Evolutionary conservation across 495 filamentous ascomycete species (phyloP).

Genomic region (Podospora pseudocomata): DNA sequence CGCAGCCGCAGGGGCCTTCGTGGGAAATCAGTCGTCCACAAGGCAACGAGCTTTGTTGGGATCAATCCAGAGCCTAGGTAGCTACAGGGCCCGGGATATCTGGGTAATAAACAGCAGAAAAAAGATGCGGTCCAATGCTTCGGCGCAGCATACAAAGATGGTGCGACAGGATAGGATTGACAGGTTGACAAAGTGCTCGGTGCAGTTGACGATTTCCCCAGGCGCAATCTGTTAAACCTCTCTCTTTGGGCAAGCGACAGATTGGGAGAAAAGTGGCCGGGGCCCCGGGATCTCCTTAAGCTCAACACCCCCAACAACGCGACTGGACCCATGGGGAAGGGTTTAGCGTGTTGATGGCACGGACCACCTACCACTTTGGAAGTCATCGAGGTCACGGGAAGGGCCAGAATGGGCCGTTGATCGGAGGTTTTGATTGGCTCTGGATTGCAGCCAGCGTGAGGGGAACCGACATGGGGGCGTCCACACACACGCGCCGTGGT

Average conservation of each 20-base stretch:
- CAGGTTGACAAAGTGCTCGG: slow-evolving; percentile 14
- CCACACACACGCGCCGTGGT: slow-evolving; percentile 21
- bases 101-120: background rate
- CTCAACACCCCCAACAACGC: slow-evolving; percentile 22
- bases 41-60: slow-evolving; percentile 4
- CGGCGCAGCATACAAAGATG: slow-evolving; percentile 8
- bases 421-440: slow-evolving; percentile 1
- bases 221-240: slow-evolving; percentile 26
- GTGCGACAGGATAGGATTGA: background rate
- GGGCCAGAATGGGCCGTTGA: slow-evolving; percentile 8
- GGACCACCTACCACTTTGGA: slow-evolving; percentile 17
- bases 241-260: slow-evolving; percentile 25
- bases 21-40: slow-evolving; percentile 2
- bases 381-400: slow-evolving; percentile 11
- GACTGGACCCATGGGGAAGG: slow-evolving; percentile 17
- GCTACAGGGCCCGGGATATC: background rate
- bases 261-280: slow-evolving; percentile 28
- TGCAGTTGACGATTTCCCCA: slow-evolving; percentile 22
- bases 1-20: slow-evolving; percentile 22
- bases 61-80: background rate
- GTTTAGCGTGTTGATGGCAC: slow-evolving; percentile 27
- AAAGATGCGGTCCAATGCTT: slow-evolving; percentile 2
- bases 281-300: slow-evolving; percentile 19
- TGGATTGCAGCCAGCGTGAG: slow-evolving; percentile 17
- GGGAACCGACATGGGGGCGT: slow-evolving; percentile 14